Evolutionary conservation across 148 eudicot species (phyloP), one percentile per base, ranked within the genome.

Genomic region (Selenicereus undatus): DNA sequence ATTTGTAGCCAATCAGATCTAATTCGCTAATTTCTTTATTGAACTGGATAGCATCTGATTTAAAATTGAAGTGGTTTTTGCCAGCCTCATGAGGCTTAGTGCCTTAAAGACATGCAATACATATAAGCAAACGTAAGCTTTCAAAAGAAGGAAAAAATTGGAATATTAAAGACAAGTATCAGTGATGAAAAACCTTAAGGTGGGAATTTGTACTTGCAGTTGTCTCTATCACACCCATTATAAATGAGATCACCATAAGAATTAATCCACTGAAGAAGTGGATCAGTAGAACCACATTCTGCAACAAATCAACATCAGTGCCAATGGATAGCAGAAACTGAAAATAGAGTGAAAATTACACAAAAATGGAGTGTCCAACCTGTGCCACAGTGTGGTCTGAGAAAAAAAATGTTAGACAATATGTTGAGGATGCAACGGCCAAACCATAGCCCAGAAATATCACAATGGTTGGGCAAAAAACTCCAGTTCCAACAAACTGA

Each of bases 381-480:
- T 95, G 99, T 68, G 99, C 99, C 91, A 91, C 86, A 80, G 95
- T 83, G 79, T 93, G 98, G 74, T 96, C 98, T 80, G 92, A 84
- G 87, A 96, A 92, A 89, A 89, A 92, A 85, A 96, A 96, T 3
- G 99, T 96, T 70, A 96, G 92, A 84, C 98, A 96, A 83, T 96
- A 96, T 75, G 99, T 96, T 85, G 99, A 96, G 80, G 99, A 93
- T 69, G 99, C 97, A 79, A 94, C 89, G 66, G 99, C 94, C 56
- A 89, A 90, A 76, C 99, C 99, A 89, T 93, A 96, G 82, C 83
- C 95, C 74, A 94, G 39, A 81, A 96, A 89, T 83, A 93, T 80
- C 84, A 90, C 74, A 76, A 93, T 75, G 30, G 98, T 96, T 42
- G 95, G 91, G 62, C 82, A 87, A 82, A 96, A 79, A 68, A 91